Conservation (phyloP, 2,329 filamentous ascomycete genomes). For the Fusarium circinatum region DNA sequence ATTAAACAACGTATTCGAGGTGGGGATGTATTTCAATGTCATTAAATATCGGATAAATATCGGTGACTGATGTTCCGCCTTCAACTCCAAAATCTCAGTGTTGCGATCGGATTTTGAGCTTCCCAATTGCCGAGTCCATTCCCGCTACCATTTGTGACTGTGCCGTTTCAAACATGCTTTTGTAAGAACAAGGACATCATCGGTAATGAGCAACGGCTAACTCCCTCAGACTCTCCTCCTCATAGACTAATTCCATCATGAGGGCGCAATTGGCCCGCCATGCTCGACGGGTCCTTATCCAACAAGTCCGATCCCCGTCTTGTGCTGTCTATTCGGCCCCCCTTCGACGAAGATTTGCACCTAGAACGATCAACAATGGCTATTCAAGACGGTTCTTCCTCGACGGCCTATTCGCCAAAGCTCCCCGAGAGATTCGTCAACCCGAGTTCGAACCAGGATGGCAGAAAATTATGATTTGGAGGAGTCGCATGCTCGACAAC, state of each 20-base stretch:
- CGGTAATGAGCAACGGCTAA: slow-evolving; percentile 7
- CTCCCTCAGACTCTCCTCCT: slow-evolving; percentile 29
- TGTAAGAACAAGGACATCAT: slow-evolving; percentile 16
- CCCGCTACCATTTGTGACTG: slow-evolving; percentile 19
- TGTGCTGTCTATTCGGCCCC: slow-evolving; percentile 48
- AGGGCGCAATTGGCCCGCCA: slow-evolving; percentile 58
- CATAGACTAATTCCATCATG: slow-evolving; percentile 52
- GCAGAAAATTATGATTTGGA: slow-evolving; percentile 75
- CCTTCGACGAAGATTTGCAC: slow-evolving; percentile 42
- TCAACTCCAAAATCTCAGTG: slow-evolving; percentile 40
- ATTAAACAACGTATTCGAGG: not conserved
- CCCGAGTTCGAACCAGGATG: slow-evolving; percentile 76
- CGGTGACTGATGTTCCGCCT: slow-evolving; percentile 21
- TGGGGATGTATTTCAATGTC: not conserved
- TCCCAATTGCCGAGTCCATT: slow-evolving; percentile 28
- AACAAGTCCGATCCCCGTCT: slow-evolving; percentile 48
- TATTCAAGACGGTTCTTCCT: slow-evolving; percentile 63
- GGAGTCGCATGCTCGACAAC: slow-evolving; percentile 69
- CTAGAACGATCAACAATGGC: slow-evolving; percentile 37
- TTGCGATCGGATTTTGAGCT: slow-evolving; percentile 37
- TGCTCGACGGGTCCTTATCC: slow-evolving; percentile 54
- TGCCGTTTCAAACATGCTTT: slow-evolving; percentile 41
- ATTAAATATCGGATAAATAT: slow-evolving; percentile 35
- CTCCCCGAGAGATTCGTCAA: slow-evolving; percentile 68
- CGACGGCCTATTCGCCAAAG: slow-evolving; percentile 66